These are phyloP conservation scores for Cocos nucifera DNA, from an alignment of 176 grass and related monocot genomes.

Conservation along the genomic window DNA sequence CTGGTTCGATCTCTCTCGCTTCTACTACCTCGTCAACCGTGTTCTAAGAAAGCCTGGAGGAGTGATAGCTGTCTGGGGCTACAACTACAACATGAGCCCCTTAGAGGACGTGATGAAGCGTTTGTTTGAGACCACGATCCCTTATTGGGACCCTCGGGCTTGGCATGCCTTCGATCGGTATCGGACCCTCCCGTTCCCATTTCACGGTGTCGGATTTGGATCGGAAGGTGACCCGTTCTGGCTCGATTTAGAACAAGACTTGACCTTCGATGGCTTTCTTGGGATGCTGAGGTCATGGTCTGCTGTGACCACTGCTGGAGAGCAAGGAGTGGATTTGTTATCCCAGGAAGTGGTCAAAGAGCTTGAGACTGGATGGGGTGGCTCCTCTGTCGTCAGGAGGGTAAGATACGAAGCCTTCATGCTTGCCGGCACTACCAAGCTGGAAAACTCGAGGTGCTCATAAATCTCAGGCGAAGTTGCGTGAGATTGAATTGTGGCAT, in stretches of 20 bases:
- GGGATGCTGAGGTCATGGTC: slow-evolving; percentile 24
- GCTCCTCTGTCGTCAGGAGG: slow-evolving; percentile 5
- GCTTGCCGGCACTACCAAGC: slow-evolving; percentile 15
- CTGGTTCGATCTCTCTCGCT: slow-evolving; percentile 36
- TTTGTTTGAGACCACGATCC: slow-evolving; percentile 12
- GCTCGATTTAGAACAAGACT: slow-evolving; percentile 28
- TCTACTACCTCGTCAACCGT: slow-evolving; percentile 19
- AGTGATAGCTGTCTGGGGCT: slow-evolving; percentile 37
- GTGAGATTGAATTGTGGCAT: no score
- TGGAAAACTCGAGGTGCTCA: no score
- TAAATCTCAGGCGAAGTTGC: no score
- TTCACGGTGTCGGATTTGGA: slow-evolving; percentile 22
- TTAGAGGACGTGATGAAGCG: slow-evolving; percentile 20
- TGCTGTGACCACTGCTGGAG: slow-evolving; percentile 15
- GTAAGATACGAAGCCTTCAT: slow-evolving; percentile 29
- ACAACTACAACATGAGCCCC: slow-evolving; percentile 20
- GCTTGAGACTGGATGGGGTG: slow-evolving; percentile 28
- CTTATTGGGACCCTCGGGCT: slow-evolving; percentile 27
- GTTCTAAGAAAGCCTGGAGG: slow-evolving; percentile 29
- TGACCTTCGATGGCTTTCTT: slow-evolving; percentile 23
- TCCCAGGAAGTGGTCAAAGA: slow-evolving; percentile 13
- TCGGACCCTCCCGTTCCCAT: slow-evolving; percentile 33
- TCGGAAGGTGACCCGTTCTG: slow-evolving; percentile 18
- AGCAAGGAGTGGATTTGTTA: slow-evolving; percentile 27
- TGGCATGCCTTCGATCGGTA: slow-evolving; percentile 7